Evolutionary conservation across 2,329 filamentous ascomycete genomes (phyloP), one percentile per base, ranked within the genome.

Genomic region (Thielaviopsis populi): DNA sequence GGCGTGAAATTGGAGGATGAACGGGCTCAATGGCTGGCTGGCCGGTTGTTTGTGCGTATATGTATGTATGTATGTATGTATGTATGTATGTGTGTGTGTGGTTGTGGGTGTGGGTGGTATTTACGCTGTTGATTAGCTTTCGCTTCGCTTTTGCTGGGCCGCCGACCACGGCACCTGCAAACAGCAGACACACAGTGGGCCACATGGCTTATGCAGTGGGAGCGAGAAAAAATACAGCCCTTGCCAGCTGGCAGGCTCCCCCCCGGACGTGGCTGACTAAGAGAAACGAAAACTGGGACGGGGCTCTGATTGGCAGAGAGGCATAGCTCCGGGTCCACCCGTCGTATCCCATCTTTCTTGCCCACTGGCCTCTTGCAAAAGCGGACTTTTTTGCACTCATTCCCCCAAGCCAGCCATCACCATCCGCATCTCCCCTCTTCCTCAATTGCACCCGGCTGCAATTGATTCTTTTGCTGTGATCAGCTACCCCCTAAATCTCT

Each of bases 361-460:
- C 58, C 62, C 50, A 66, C 65, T 66, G 65, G 65, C 65, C 50
- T 66, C 62, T 63, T 66, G 65, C 65, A 62, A 64, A 66, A 66
- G 64, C 64, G 65, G 62, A 59, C 65, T 62, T 59, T 66, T 66
- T 65, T 68, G 67, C 69, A 68, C 67, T 69, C 64, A 62, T 63
- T 56, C 61, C 61, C 64, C 64, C 62, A 65, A 66, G 64, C 64
- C 64, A 66, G 64, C 64, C 61, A 66, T 66, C 64, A 66, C 64
- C 64, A 65, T 64, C 60, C 63, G 63, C 63, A 73, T 69, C 69
- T 72, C 68, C 62, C 71, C 69, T 72, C 75, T 74, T 75, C 75
- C 67, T 69, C 82, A 83, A 81, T 83, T 83, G 80, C 80, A 78
- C 75, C 72, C 72, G 69, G 74, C 75, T 79, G 82, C 82, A 84